Evolutionary conservation across 495 filamentous ascomycete genomes (phyloP), one percentile per base, ranked within the genome.

Genomic region (Daldinia concentrica): DNA sequence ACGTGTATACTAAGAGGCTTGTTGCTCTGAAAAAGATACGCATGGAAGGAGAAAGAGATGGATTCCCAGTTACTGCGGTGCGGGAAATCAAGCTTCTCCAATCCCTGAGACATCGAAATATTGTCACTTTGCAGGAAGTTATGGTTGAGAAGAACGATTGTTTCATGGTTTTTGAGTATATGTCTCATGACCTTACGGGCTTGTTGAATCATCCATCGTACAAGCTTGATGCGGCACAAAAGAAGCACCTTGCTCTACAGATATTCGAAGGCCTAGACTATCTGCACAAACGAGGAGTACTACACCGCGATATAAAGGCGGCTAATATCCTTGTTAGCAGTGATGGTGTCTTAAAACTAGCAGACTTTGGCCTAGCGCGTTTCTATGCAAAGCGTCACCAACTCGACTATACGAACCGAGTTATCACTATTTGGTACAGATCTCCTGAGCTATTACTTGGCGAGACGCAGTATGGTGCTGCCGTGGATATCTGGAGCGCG

Each of bases 101-200:
- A 75, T 95, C 94, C 43, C 85, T 99, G n/a, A 93, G 91, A 68
- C 93, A 97, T 74, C 84, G 87, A 55, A 98, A 98, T 72, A 89
- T 99, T 37, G 94, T 99, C 68, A 90, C 91, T 54, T 80, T 95
- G 26, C 86, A 90, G 64, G 96, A 99, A 80, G 95, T 98, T 74
- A 98, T 99, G 95, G 95, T 98, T 15, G 96, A 99, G 80, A 90
- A 89, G 70, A 98, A 98, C 76, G 95, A 98, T 78, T 99, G 96
- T 79, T 98, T 95, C 81, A 99, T 99, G 96, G 96, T 99, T 8
- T 99, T 99, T 69, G 96, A 99, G 77, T 99, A 99, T 77, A 88
- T 98, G 29, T 95, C 95, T 17, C 96, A 99, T 77, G 96, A 99
- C 51, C 72, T 85, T 61, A 85, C 83, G 5, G 86, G 86, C 17